phyloP scores from a whole-genome alignment of 1,139 yeast species.

The Pneumocystis oryctolagi region DNA sequence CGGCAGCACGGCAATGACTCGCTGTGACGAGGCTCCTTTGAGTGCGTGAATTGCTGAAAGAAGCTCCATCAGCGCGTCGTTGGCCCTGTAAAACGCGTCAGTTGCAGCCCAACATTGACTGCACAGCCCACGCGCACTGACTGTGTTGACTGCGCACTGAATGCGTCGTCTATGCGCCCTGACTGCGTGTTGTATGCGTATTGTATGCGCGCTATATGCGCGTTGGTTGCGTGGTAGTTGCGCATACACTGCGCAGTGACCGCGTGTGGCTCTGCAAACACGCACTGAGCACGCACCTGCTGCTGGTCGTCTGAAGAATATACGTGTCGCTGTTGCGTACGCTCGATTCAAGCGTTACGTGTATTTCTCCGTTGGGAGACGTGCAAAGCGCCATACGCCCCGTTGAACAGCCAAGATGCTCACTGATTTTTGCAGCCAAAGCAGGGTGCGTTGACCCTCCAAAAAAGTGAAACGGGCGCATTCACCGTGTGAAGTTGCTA shows the following conservation, averaged over 20 bases:
- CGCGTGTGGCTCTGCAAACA: no score
- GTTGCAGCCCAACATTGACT: no score
- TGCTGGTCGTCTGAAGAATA: not conserved
- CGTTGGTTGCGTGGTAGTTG: not conserved
- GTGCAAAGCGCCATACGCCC: not conserved
- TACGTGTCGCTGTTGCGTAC: not conserved
- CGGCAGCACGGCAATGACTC: conserved; percentile 90
- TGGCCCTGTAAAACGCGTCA: no score
- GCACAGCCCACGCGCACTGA: no score
- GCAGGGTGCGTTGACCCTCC: not conserved
- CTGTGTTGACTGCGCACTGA: no score
- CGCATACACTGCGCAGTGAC: no score
- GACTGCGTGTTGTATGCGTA: no score
- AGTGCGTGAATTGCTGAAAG: conserved; percentile 90
- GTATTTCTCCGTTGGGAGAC: not conserved
- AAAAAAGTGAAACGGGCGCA: not conserved
- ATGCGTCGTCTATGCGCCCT: no score
- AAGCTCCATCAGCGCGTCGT: conserved; percentile 75
- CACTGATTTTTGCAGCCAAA: not conserved
- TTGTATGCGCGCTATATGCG: no score
- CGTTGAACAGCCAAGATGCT: not conserved
- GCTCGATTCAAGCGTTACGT: not conserved
- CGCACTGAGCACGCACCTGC: not conserved
- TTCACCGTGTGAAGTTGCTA: no score
- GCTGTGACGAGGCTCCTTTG: conserved; percentile 84